Evolutionary conservation across 2,329 filamentous ascomycete genomes (phyloP).

Genomic region (Emergomyces orientalis): DNA sequence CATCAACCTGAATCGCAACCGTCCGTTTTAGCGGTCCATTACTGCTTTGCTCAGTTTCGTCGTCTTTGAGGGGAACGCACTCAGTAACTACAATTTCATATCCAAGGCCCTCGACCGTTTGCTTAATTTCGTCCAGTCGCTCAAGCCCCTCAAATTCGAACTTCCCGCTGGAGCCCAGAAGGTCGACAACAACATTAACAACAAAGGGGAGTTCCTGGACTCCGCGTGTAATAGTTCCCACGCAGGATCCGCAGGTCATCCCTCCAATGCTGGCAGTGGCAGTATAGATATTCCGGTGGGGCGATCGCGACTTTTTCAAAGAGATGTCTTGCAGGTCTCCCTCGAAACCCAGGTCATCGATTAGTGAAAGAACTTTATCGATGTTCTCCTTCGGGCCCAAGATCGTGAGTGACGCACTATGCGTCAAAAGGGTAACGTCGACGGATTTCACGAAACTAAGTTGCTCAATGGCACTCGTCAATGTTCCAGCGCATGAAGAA

Average conservation of each 20-base stretch:
- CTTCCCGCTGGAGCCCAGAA: constrained; percentile 43
- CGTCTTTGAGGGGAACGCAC: constrained; percentile 26
- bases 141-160: constrained; percentile 42
- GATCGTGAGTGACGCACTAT: constrained; percentile 56
- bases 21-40: constrained; percentile 39
- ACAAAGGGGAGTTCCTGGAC: constrained; percentile 41
- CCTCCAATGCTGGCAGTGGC: constrained; percentile 46
- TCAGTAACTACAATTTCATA: constrained; percentile 55
- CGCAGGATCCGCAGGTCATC: constrained; percentile 51
- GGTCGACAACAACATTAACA: constrained; percentile 41
- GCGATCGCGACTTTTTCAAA: constrained; percentile 9
- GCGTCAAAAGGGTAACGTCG: constrained; percentile 56
- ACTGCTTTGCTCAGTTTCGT: constrained; percentile 28
- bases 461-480: constrained; percentile 52
- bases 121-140: constrained; percentile 38
- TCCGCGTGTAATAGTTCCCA: constrained; percentile 40
- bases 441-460: constrained; percentile 50
- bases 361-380: constrained; percentile 39
- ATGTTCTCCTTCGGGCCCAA: constrained; percentile 39
- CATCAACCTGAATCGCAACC: constrained; percentile 57
- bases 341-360: constrained; percentile 44
- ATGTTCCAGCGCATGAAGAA: constrained; percentile 55
- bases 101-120: constrained; percentile 50
- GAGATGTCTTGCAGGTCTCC: constrained; percentile 33
- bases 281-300: constrained; percentile 20